phyloP scores from a whole-genome alignment of 2,329 filamentous ascomycete genomes.

The Aspergillus flavus region DNA sequence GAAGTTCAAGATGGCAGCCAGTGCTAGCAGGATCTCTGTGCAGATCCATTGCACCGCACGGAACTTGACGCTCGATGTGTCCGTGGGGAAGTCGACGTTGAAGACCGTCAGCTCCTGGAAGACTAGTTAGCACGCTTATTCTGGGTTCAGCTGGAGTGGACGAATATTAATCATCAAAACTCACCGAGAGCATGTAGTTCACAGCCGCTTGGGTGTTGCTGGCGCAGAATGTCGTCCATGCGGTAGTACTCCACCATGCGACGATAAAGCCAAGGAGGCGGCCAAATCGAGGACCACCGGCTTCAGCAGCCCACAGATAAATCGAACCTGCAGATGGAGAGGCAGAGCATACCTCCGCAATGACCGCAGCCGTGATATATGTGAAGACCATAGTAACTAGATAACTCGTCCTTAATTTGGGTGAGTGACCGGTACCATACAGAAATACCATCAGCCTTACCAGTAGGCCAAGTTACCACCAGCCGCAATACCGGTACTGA shows the following conservation, averaged over 20 bases:
- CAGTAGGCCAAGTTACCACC: conserved; percentile 65
- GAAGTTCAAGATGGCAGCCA: conserved; percentile 55
- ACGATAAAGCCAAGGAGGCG: conserved; percentile 62
- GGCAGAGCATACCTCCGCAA: conserved; percentile 63
- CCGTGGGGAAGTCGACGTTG: conserved; percentile 57
- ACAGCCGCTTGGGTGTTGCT: conserved; percentile 57
- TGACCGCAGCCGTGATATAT: conserved; percentile 62
- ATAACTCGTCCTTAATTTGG: conserved; percentile 57
- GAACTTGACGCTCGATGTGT: conserved; percentile 57
- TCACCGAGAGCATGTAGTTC: conserved; percentile 57
- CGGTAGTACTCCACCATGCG: conserved; percentile 66
- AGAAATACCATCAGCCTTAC: conserved; percentile 33
- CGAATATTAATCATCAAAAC: conserved; percentile 14
- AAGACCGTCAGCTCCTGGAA: conserved; percentile 60
- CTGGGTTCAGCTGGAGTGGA: background rate
- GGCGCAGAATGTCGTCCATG: conserved; percentile 62
- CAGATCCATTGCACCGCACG: conserved; percentile 64
- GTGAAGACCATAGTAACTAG: conserved; percentile 62
- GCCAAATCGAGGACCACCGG: conserved; percentile 59
- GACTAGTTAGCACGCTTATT: conserved; percentile 12
- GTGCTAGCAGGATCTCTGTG: conserved; percentile 54
- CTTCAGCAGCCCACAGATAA: conserved; percentile 64
- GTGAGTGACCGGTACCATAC: background rate
- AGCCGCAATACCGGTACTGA: conserved; percentile 64
- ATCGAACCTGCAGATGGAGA: conserved; percentile 62